Percentiles rank a stretch among this genome's conserved stretches.
These are phyloP conservation scores for Penicillium sp. DNA, from an alignment of 2,329 filamentous ascomycete genomes.

Conservation along the genomic window DNA sequence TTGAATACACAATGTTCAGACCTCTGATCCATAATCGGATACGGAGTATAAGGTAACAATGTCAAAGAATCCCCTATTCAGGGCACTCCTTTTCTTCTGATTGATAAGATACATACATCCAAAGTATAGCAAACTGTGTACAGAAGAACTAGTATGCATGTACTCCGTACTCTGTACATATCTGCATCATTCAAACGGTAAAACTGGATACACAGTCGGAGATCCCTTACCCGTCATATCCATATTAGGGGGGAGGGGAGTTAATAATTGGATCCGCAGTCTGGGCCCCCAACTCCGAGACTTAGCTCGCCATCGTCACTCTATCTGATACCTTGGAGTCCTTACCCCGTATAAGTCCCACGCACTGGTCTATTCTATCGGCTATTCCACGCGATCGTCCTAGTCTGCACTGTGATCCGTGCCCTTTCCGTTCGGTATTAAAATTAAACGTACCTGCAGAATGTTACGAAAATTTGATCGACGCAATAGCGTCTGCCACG, in stretches of 20 bases:
- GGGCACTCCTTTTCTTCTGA: background rate
- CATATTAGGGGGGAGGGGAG: constrained; percentile 7
- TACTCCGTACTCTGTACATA: too few species aligned
- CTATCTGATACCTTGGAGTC: constrained; percentile 15
- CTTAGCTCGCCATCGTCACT: constrained; percentile 11
- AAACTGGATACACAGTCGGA: constrained; percentile 16
- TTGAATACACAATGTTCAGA: background rate
- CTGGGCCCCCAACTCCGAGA: constrained; percentile 11
- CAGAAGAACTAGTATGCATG: too few species aligned
- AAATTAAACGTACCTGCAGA: constrained; percentile 14
- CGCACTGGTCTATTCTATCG: background rate
- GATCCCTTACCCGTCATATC: constrained; percentile 20
- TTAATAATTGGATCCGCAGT: constrained; percentile 1
- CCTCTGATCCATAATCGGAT: background rate
- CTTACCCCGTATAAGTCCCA: background rate
- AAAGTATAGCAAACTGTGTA: background rate
- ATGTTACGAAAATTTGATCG: constrained; percentile 9
- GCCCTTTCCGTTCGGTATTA: constrained; percentile 6
- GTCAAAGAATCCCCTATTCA: too few species aligned
- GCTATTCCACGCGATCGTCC: constrained; percentile 4
- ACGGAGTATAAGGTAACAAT: too few species aligned
- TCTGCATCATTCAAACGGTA: background rate
- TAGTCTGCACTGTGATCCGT: constrained; percentile 5
- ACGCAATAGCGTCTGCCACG: constrained; percentile 10
- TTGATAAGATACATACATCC: background rate